phyloP scores from a whole-genome alignment of 805 yeast genomes.

The Zygotorulaspora florentina region DNA sequence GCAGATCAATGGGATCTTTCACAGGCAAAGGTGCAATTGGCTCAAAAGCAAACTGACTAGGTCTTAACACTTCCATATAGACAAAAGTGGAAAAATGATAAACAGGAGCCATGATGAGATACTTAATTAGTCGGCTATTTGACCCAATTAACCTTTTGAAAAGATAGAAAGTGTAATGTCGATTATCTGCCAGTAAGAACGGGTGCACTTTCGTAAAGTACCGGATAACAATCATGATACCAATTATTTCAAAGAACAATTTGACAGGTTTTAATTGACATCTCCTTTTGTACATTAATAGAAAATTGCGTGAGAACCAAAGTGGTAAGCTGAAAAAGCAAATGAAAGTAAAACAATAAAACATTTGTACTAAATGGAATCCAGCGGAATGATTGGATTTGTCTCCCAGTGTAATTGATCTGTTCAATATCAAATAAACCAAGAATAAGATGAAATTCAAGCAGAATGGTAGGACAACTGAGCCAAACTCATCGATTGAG shows the following conservation, averaged over 20 bases:
- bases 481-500: conserved; percentile 35
- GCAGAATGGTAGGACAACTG: conserved; percentile 45
- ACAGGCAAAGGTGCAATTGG: conserved; percentile 37
- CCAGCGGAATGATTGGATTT: conserved; percentile 74
- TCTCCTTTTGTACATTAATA: conserved; percentile 39
- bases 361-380: conserved; percentile 72
- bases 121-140: conserved; percentile 43
- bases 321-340: conserved; percentile 66
- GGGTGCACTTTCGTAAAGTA: conserved; percentile 79
- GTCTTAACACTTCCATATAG: conserved; percentile 36
- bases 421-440: conserved; percentile 58
- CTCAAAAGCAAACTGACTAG: conserved; percentile 36
- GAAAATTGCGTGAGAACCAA: conserved; percentile 50
- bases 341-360: conserved; percentile 69
- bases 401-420: conserved; percentile 90
- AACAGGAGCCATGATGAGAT: conserved; percentile 53
- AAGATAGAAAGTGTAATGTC: conserved; percentile 88
- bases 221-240: conserved; percentile 46
- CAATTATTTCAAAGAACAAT: conserved; percentile 30
- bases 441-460: conserved; percentile 51
- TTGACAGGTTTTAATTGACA: conserved; percentile 29
- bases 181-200: conserved; percentile 85
- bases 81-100: conserved; percentile 58
- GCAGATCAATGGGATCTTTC: conserved; percentile 35
- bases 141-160: conserved; percentile 57